Evolutionary conservation across 1,284 basidiomycete species (phyloP).

Genomic region (Taiwanofungus camphoratus): DNA sequence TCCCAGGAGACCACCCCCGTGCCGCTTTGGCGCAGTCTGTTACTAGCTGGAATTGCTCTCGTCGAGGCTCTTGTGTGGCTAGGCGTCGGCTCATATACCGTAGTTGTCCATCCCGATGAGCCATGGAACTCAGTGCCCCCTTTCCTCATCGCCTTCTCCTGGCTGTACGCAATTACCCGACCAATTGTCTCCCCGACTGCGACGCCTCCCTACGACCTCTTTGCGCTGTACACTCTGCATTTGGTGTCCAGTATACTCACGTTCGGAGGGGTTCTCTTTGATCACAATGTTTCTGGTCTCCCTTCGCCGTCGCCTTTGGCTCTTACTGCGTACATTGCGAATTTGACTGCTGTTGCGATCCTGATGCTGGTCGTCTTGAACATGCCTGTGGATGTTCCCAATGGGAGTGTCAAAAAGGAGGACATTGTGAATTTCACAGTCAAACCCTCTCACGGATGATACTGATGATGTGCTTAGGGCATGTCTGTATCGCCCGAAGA

Average conservation of each 20-base stretch:
- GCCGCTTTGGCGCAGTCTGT: constrained; percentile 51
- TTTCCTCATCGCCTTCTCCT: constrained; percentile 41
- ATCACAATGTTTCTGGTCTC: constrained; percentile 32
- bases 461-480: constrained; percentile 33
- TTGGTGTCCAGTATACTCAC: constrained; percentile 36
- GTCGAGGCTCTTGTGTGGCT: constrained; percentile 47
- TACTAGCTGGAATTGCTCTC: constrained; percentile 46
- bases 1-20: constrained; percentile 18
- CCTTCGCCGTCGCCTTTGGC: constrained; percentile 32
- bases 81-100: constrained; percentile 37
- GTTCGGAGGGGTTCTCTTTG: constrained; percentile 45
- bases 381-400: constrained; percentile 58
- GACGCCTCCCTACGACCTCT: constrained; percentile 49
- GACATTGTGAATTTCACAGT: constrained; percentile 41
- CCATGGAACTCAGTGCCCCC: constrained; percentile 28
- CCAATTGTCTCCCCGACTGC: constrained; percentile 35
- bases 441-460: background rate
- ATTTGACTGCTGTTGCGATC: constrained; percentile 35
- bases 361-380: constrained; percentile 41
- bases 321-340: constrained; percentile 31
- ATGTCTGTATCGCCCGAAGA: constrained; percentile 64
- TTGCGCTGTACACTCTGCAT: constrained; percentile 42
- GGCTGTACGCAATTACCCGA: constrained; percentile 51
- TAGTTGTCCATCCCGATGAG: constrained; percentile 26
- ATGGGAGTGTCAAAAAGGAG: constrained; percentile 37